Base-by-base conservation (phyloP, 345 rosid species). In the Boechera retrofracta region DNA sequence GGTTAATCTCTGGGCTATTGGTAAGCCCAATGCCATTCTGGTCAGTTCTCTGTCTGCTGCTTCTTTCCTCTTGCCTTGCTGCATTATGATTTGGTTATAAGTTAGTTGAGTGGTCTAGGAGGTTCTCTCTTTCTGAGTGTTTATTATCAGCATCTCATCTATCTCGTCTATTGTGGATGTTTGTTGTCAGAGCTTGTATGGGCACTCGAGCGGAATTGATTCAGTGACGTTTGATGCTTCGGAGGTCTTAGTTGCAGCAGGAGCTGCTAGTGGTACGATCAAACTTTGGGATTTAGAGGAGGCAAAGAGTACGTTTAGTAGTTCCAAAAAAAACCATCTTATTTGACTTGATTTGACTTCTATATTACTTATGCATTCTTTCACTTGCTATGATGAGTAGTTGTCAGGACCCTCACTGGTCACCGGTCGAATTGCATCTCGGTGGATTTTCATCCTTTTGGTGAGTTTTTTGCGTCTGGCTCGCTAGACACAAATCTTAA, bases 1-100 rank as follows among this genome's bases (percentile, higher is more conserved):
- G 79, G 99, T 95, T 65, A 95, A 95, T 85, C 94, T 95, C 61
- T 95, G 99, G 99, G 97, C 99, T 85, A 95, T 95, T 63, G 99
- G 99, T 79, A 95, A 95, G 83, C 99, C 99, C 83, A 92, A 95
- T 67, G 93, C 99, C 53, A 86, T 95, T 80, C 86, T 88, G 98
- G 99, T 94, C 64, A 91, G 95, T 86, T 87, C 86, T 81, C 80
- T 62, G 10, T 42, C 71, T 42, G 24, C 53, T 79, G 69, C 57
- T 24, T 74, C 67, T 70, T 29, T 26, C 6, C 4, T 54, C 1
- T 63, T 77, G 66, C 26, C 65, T 77, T 53, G 59, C 15, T 70
- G 32, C 54, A 65, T 10, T 72, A 4, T 48, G 45, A 64, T 24
- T 54, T 54, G 7, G 45, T 36, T 64, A n/a, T 71, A 6, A 9